A percentile compares a stretch with the other conserved stretches of the same genome.
These are phyloP conservation scores for Shiraia bambusicola DNA, from an alignment of 2,329 filamentous ascomycete species.

Conservation along the genomic window DNA sequence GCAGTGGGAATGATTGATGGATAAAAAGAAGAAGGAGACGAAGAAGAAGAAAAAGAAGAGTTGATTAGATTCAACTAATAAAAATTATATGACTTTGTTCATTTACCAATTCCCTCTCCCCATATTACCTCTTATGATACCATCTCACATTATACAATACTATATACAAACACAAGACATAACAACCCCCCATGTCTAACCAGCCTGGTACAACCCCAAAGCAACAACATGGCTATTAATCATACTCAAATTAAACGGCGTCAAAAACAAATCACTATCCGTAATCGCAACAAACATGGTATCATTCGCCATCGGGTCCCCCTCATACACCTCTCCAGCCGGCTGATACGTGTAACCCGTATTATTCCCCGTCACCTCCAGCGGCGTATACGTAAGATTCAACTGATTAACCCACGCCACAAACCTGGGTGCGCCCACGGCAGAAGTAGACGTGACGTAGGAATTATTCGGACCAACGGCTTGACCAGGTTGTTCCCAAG, in stretches of 20 bases:
- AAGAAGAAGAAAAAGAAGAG: not conserved
- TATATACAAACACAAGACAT: constrained; percentile 4
- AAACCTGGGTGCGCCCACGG: constrained; percentile 62
- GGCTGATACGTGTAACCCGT: constrained; percentile 73
- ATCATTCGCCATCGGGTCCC: constrained; percentile 70
- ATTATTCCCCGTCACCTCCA: constrained; percentile 65
- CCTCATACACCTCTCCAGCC: constrained; percentile 64
- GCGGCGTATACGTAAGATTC: constrained; percentile 53
- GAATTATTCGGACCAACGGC: constrained; percentile 77
- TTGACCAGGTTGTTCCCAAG: constrained; percentile 71
- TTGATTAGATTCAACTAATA: not conserved
- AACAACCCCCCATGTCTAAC: constrained; percentile 47
- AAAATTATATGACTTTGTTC: too few relatives aligned
- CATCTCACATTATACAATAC: too few relatives aligned
- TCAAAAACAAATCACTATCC: constrained; percentile 66
- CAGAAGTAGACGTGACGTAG: constrained; percentile 66
- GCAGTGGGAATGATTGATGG: constrained; percentile 20
- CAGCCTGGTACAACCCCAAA: constrained; percentile 74
- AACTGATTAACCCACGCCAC: constrained; percentile 78
- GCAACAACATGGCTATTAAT: constrained; percentile 77
- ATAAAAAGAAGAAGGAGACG: not conserved
- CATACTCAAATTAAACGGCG: constrained; percentile 73
- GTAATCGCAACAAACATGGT: constrained; percentile 81
- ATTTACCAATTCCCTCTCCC: too few relatives aligned
- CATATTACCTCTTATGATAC: too few relatives aligned